Evolutionary conservation across 2,329 filamentous ascomycete genomes (phyloP), one percentile per base, ranked within the genome.

Genomic region (Stachybotrys chlorohalonatus): DNA sequence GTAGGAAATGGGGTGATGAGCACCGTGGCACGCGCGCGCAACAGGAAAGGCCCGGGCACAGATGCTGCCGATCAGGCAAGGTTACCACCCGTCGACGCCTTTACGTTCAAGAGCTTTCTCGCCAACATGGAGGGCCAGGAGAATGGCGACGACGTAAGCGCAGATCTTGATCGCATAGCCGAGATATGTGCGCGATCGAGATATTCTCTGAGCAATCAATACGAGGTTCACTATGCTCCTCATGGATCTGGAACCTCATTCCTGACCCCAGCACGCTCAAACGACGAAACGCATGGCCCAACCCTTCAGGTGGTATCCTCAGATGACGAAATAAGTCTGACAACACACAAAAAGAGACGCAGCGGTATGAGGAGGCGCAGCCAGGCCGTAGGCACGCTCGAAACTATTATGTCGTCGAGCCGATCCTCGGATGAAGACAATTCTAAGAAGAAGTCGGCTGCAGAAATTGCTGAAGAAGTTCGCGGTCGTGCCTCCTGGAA

Each of bases 401-500:
- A 86, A 62, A 86, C 83, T 1, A 86, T 86, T 62, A 85, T 85
- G 74, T 85, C 81, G 30, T 83, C 81, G 0, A 85, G 82, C 57
- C 76, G 82, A 31, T 85, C 82, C 1, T 85, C 82, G 0, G 81
- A 84, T 30, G 83, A 85, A 58, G 82, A 84, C 47, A 79, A 76
- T 60, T 72, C 76, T n/a, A 81, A 77, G 60, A 84, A 82, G 66
- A 83, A 79, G 63, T 74, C 81, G 1, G 82, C 82, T 0, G 72
- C 77, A 1, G 80, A 82, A 55, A 70, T 85, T 31, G 76, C 78
- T 0, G 77, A 79, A 7, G 76, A 80, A 54, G 74, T 82, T 42
- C 79, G 76, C 47, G 80, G 77, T 31, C 74, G 79, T 53, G 70
- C 73, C 13, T 63, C 70, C 2, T 68, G 63, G 31, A 78, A 75